Conservation (phyloP, 768 basidiomycete genomes). For the Leccinum longicurvipes region DNA sequence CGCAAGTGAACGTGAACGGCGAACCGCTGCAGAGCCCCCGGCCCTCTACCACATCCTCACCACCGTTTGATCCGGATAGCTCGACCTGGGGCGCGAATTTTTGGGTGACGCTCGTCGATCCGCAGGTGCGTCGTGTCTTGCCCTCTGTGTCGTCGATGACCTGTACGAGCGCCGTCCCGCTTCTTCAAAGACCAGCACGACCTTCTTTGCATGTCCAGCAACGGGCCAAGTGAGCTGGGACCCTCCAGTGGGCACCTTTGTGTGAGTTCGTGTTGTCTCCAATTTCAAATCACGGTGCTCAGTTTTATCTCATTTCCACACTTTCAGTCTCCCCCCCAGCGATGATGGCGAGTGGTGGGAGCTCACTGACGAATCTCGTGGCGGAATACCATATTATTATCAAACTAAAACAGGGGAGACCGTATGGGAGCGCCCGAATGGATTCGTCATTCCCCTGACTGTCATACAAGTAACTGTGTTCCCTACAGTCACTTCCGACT, state of each 20-base stretch:
- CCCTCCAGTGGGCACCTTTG: slow-evolving; percentile 83
- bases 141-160: slow-evolving; percentile 7
- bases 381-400: slow-evolving; percentile 88
- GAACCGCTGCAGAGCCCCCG: slow-evolving; percentile 32
- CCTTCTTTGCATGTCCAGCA: slow-evolving; percentile 91
- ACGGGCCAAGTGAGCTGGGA: slow-evolving; percentile 94
- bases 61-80: slow-evolving; percentile 33
- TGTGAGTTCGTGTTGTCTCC: slow-evolving; percentile 48
- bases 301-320: neutral
- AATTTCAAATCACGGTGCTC: slow-evolving; percentile 18
- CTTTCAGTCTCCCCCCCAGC: slow-evolving; percentile 70
- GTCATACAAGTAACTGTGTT: slow-evolving; percentile 68
- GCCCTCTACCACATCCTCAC: slow-evolving; percentile 25
- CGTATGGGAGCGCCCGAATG: slow-evolving; percentile 86
- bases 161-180: slow-evolving; percentile 3
- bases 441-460: slow-evolving; percentile 88
- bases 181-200: slow-evolving; percentile 47
- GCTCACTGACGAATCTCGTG: slow-evolving; percentile 76
- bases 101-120: slow-evolving; percentile 93
- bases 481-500: neutral
- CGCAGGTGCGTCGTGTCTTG: slow-evolving; percentile 56
- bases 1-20: slow-evolving; percentile 35
- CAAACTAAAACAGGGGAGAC: slow-evolving; percentile 90
- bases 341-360: slow-evolving; percentile 97
- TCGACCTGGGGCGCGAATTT: slow-evolving; percentile 85